Evolutionary conservation across 2,329 filamentous ascomycete species (phyloP), one percentile per base, ranked within the genome.

Genomic region (Trichoderma harzianum): DNA sequence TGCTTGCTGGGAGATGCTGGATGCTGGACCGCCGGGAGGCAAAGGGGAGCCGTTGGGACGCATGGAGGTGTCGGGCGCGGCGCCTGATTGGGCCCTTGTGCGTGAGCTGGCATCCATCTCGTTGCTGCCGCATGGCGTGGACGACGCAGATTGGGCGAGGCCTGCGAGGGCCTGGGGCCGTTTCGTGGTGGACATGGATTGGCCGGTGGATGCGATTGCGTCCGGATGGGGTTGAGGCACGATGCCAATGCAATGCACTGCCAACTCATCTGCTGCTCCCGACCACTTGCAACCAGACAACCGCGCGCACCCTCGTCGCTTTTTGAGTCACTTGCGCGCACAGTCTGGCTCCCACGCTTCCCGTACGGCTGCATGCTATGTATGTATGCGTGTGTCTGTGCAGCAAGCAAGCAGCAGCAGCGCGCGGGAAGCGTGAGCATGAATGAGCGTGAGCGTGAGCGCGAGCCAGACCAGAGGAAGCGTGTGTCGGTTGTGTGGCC

Each of bases 1-100:
- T 67, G 64, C 28, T 24, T 63, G 55, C 55, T 60, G 61, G 26
- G 47, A 53, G 47, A 53, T 53, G 43, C 43, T 21, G 43, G 43
- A 21, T 39, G 39, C 39, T 43, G 39, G 39, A n/a, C 39, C 36
- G 51, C 64, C 58, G 64, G 53, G 64, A 57, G 66, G 43, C 57
- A 39, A 36, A 21, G 67, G 43, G 43, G 57, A 34, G 58, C 39
- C 43, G 39, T 62, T 61, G 66, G 66, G 61, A 64, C 28, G 68
- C 47, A 70, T 72, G 70, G 70, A 62, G 63, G 70, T 72, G 63
- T 61, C 53, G 63, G 64, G 43, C 62, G 58, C 62, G 43, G 76
- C 76, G 76, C 74, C 75, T 79, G 78, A 80, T 80, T 79, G 78
- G 78, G 73, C 69, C 73, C 53, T 65, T 58, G 34, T 73, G 67